Base-by-base conservation (phyloP, 2,329 filamentous ascomycete species). In the Sporothrix brasiliensis region DNA sequence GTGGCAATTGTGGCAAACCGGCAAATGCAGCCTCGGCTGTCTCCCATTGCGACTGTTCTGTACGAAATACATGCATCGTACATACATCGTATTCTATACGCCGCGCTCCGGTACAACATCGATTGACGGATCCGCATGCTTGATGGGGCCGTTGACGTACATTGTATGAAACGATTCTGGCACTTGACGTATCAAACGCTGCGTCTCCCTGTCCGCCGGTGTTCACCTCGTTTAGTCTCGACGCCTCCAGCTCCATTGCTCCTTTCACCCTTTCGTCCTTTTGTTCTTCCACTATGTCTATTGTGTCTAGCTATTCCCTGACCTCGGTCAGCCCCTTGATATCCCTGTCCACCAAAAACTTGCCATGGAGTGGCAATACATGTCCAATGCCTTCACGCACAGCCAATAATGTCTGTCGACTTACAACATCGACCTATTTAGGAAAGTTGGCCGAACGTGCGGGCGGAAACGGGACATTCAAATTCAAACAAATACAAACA, bases 1-100 rank as follows among this genome's bases (percentile, higher is more conserved):
- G 56, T 61, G 56, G 56, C 56, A 61, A 61, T 61, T 39, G 39
- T 61, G 34, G 34, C 34, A 34, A 34, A 34, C 34, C 9, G 34
- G 34, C 34, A 34, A 9, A 34, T 34, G 41, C 41, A 13, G 41
- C 14, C 24, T 54, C 21, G 24, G 34, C 24, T 30, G 24, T 16
- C 53, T 56, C 53, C 14, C 53, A 16, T 34, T 7, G 24, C 24
- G 53, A 7, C 14, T 16, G 53, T 30, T 61, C 41, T 47, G 58
- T 27, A 24, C 24, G 24, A 24, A 1, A 1, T 24, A 24, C 24
- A 24, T 24, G 24, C 24, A 24, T 24, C 24, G 24, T 24, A 14
- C 7, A 44, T 10, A 44, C 6, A 5, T 34, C 34, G 34, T 9
- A 34, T 7, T 9, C 5, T 34, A 34, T 9, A 34, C 5, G 9